Conservation (phyloP, 1,284 basidiomycete genomes). For the Ganoderma multipileum region DNA sequence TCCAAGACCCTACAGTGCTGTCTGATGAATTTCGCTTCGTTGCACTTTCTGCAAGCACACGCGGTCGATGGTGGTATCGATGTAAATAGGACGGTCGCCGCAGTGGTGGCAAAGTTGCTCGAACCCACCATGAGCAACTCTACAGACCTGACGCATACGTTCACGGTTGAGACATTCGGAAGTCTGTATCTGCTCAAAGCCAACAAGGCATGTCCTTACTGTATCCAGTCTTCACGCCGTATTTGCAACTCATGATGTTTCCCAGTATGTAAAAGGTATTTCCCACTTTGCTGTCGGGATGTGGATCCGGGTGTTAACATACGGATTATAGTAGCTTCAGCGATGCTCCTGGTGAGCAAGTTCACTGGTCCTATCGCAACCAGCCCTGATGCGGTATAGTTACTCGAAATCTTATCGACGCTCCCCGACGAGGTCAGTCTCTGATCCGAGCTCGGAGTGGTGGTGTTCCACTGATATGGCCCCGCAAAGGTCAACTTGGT, state of each 20-base stretch:
- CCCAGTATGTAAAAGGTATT: neutral
- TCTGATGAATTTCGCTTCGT: no score
- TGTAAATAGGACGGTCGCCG: no score
- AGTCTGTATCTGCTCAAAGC: neutral
- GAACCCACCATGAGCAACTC: no score
- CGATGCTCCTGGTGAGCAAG: neutral
- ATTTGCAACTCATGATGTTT: neutral
- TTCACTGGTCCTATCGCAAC: neutral
- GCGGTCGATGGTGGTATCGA: no score
- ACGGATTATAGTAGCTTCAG: neutral
- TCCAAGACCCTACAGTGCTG: no score
- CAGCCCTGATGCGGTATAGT: neutral
- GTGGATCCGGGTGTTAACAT: neutral
- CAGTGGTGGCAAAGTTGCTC: no score
- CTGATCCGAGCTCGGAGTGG: neutral
- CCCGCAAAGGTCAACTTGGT: neutral
- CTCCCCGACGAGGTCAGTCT: conserved; percentile 3
- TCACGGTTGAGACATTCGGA: neutral
- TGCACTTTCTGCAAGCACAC: no score
- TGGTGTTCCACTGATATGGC: neutral
- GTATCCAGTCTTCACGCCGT: neutral
- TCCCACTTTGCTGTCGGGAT: neutral
- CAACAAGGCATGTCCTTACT: neutral
- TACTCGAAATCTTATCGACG: neutral
- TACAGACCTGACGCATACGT: neutral